Percentiles rank a stretch among this genome's conserved stretches.
Conservation (phyloP, 305 asterid species). For the Andrographis paniculata region DNA sequence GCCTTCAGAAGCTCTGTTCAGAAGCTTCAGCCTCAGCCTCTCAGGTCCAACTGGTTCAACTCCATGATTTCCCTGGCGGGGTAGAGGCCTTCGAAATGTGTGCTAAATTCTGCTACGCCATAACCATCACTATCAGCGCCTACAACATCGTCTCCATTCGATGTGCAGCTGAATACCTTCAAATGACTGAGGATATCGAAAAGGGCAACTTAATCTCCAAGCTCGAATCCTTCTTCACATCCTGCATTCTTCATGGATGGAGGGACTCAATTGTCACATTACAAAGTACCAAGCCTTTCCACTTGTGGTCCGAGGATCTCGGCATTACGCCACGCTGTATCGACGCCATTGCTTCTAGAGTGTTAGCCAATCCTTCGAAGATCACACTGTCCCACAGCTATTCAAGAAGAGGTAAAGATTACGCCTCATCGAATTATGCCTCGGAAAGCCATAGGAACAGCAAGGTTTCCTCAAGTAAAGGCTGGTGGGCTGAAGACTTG, state of each 20-base stretch:
- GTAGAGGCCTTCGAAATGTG: conserved; percentile 23
- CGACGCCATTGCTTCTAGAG: conserved; percentile 29
- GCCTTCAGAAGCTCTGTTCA: conserved; percentile 19
- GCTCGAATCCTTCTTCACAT: conserved; percentile 25
- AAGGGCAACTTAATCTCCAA: conserved; percentile 24
- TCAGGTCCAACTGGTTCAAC: conserved; percentile 14
- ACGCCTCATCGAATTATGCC: conserved; percentile 40
- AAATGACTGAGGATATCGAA: conserved; percentile 25
- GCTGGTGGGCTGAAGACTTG: conserved; percentile 73
- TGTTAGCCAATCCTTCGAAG: conserved; percentile 42
- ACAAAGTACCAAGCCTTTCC: conserved; percentile 21
- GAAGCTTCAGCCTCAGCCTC: conserved; percentile 18
- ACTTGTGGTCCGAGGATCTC: conserved; percentile 22
- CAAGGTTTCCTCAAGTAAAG: conserved; percentile 22
- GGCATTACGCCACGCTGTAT: conserved; percentile 19
- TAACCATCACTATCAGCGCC: conserved; percentile 23
- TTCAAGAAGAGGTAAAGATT: conserved; percentile 48
- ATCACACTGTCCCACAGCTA: conserved; percentile 41
- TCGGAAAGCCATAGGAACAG: conserved; percentile 34
- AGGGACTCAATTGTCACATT: conserved; percentile 22
- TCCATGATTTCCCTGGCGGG: conserved; percentile 29
- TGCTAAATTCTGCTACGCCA: conserved; percentile 33
- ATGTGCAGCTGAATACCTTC: conserved; percentile 29
- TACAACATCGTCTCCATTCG: conserved; percentile 22
- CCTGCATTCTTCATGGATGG: conserved; percentile 26